phyloP scores from a whole-genome alignment of 1,284 basidiomycete species.

The Peniophora sp. region DNA sequence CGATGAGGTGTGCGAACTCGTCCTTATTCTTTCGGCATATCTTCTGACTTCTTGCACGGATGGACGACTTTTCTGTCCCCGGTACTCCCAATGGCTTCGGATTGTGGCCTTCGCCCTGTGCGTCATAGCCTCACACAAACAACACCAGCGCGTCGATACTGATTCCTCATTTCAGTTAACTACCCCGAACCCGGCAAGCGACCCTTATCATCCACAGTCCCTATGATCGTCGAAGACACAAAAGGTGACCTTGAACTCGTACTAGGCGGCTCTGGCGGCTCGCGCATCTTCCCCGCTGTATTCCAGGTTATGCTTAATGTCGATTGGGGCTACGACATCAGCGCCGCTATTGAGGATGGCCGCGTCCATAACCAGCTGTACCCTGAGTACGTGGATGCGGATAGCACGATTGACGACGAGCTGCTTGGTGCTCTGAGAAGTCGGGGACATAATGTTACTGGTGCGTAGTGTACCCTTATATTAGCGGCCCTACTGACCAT shows the following conservation, averaged over 20 bases:
- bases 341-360: slow-evolving; percentile 76
- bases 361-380: slow-evolving; percentile 92
- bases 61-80: slow-evolving; percentile 87
- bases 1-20: slow-evolving; percentile 51
- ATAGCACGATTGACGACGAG: slow-evolving; percentile 48
- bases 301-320: slow-evolving; percentile 79
- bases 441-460: slow-evolving; percentile 67
- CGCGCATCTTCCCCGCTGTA: slow-evolving; percentile 76
- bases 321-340: slow-evolving; percentile 75
- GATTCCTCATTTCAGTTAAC: slow-evolving; percentile 48
- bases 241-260: slow-evolving; percentile 68
- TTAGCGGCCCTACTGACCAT: slow-evolving; percentile 4
- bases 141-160: no score
- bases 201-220: slow-evolving; percentile 78
- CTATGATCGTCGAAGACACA: slow-evolving; percentile 71
- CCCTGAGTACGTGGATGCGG: slow-evolving; percentile 58
- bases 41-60: slow-evolving; percentile 25
- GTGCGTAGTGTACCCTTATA: slow-evolving; percentile 27
- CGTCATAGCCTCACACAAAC: slow-evolving; percentile 19
- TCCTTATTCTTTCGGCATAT: background rate
- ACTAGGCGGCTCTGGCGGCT: slow-evolving; percentile 83
- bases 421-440: slow-evolving; percentile 47
- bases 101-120: slow-evolving; percentile 78
- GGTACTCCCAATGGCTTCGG: slow-evolving; percentile 79
- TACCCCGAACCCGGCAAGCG: slow-evolving; percentile 84